phyloP scores from a whole-genome alignment of 305 asterid genomes.

The Coffea humblotiana region DNA sequence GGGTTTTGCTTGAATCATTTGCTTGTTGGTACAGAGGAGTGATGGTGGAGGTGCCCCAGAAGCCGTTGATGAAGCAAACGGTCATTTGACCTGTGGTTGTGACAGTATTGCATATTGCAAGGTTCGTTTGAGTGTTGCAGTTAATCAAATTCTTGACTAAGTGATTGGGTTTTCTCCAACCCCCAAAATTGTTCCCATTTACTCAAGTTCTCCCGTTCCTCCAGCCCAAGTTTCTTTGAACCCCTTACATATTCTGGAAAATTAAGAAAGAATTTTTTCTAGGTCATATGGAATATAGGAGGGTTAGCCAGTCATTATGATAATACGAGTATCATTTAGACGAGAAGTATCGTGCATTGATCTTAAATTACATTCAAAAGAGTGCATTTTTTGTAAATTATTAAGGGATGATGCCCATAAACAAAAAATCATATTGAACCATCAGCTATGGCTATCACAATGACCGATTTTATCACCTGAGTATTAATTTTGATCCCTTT shows the following conservation, averaged over 20 bases:
- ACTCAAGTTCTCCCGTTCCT: neutral
- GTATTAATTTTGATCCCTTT: too few species aligned
- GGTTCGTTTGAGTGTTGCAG: constrained; percentile 31
- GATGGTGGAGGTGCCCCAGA: constrained; percentile 93
- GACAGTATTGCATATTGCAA: constrained; percentile 85
- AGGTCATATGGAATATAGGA: neutral
- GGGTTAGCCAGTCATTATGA: neutral
- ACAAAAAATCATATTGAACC: neutral
- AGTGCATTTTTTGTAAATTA: too few species aligned
- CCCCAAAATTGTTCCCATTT: neutral
- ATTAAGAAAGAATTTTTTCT: neutral
- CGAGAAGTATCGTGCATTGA: too few species aligned
- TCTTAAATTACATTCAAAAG: too few species aligned
- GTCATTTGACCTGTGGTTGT: constrained; percentile 83
- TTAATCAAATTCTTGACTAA: neutral
- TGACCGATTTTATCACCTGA: too few species aligned
- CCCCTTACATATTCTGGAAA: neutral
- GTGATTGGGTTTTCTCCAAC: neutral
- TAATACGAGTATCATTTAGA: too few species aligned
- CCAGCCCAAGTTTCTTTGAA: neutral
- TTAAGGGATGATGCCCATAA: neutral
- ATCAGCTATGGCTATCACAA: too few species aligned
- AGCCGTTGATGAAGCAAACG: constrained; percentile 90
- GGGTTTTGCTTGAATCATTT: constrained; percentile 13
- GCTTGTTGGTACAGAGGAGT: constrained; percentile 51